Evolutionary conservation across 2,329 filamentous ascomycete genomes (phyloP), one percentile per base, ranked within the genome.

Genomic region (Penicillium italicum): DNA sequence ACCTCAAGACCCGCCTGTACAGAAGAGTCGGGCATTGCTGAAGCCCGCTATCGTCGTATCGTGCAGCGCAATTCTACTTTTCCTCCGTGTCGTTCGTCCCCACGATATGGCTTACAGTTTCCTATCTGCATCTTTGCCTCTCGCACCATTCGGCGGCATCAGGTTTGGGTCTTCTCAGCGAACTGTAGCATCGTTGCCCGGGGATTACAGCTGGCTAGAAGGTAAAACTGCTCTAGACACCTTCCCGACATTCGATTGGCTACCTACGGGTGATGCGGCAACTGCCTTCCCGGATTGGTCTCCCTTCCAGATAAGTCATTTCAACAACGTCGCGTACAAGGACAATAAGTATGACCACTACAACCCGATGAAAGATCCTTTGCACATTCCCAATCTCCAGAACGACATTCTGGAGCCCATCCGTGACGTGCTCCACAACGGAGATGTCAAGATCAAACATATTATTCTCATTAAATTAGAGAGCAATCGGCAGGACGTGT

Each of bases 401-500:
- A 55, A 62, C 5, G 46, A 59, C 10, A 30, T 63, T 4, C 22
- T 63, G 37, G 53, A 60, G n/a, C 37, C 56, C 12, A 38, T 63
- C 4, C 48, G 50, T 4, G 55, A 55, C 9, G 54, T 59, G 9
- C 28, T 68, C 11, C 40, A 60, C 5, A 57, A 55, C 14, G 65
- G 62, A 9, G 55, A 61, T 30, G 59, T 77, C 8, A 68, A 70
- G 18, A 74, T 79, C 51, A 74, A 74, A 42, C 75, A 79, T 44
- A 61, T 79, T 16, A 58, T 79, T 7, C 55, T 77, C 7, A 58
- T 79, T 12, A 67, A 75, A 30, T 67, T 79, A 12, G 76, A 79
- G 50, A 77, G 76, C 44, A 78, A 75, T 4, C 68, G 76, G 28
- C 73, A 76, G 20, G 76, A 79, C 38, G 71, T 78, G 1, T 79